Evolutionary conservation across 768 basidiomycete species (phyloP).

Genomic region (Mycena polygramma): DNA sequence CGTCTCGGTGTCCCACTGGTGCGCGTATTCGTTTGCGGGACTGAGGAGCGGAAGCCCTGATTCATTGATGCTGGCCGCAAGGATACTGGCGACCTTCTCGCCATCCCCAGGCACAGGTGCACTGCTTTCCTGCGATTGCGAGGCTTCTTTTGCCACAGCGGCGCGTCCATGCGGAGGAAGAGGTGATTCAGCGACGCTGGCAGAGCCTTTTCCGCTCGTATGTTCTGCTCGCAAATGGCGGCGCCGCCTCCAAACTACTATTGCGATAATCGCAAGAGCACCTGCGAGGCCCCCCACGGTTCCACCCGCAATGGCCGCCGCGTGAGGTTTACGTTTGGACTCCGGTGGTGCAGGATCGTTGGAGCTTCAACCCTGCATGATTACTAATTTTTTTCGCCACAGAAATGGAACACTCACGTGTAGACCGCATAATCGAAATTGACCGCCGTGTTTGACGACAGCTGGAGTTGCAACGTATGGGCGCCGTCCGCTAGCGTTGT

Average conservation of each 20-base stretch:
- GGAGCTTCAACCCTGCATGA: neutral
- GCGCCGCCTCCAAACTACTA: too few relatives aligned
- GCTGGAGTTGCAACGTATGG: neutral
- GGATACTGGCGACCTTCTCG: neutral
- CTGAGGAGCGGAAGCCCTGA: too few relatives aligned
- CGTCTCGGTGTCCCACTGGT: too few relatives aligned
- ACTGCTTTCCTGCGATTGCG: neutral
- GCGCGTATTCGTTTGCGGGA: too few relatives aligned
- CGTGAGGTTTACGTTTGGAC: neutral
- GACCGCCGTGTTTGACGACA: neutral
- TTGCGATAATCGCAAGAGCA: too few relatives aligned
- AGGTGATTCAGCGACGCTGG: neutral
- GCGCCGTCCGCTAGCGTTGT: neutral
- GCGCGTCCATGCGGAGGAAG: neutral
- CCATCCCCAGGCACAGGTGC: neutral
- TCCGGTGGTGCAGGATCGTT: neutral
- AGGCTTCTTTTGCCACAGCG: neutral
- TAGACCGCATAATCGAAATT: slow-evolving; percentile 1
- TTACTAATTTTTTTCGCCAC: neutral
- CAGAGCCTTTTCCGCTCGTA: neutral
- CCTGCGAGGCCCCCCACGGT: neutral
- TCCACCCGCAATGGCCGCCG: neutral
- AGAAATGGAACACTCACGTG: neutral
- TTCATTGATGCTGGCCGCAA: neutral
- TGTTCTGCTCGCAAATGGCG: too few relatives aligned